Percentiles rank a stretch among this genome's conserved stretches.
Conservation (phyloP, 441 rosid genomes). For the Gossypium davidsonii region DNA sequence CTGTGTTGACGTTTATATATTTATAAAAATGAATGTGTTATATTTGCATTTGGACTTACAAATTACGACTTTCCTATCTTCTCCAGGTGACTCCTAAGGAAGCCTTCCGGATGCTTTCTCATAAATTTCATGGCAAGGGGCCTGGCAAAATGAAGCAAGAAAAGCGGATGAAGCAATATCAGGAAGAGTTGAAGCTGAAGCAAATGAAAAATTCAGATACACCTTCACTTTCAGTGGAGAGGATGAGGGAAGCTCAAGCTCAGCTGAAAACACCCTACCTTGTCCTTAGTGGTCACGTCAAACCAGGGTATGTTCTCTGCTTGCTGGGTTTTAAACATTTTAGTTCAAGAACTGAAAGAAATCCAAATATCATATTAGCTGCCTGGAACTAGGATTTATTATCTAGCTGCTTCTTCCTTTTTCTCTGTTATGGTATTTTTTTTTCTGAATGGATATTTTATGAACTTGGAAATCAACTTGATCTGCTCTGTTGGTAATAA, state of each 20-base stretch:
- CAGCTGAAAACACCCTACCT: constrained; percentile 87
- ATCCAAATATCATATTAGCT: background rate
- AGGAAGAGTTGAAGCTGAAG: constrained; percentile 81
- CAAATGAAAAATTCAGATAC: constrained; percentile 96
- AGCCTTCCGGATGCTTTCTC: constrained; percentile 78
- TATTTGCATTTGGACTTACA: background rate
- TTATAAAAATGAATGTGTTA: background rate
- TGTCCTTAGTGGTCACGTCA: constrained; percentile 93
- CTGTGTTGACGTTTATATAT: background rate
- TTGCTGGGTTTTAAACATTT: constrained; percentile 6
- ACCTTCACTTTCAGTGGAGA: constrained; percentile 76
- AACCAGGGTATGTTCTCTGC: constrained; percentile 61
- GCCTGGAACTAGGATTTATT: background rate
- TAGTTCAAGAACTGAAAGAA: background rate
- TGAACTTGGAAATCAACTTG: constrained; percentile 19
- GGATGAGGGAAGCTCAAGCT: constrained; percentile 97
- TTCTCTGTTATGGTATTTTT: background rate
- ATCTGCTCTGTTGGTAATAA: background rate
- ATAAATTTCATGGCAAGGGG: constrained; percentile 94
- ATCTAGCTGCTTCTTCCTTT: background rate
- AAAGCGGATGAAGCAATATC: constrained; percentile 84
- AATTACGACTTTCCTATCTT: constrained; percentile 11
- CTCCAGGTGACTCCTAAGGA: constrained; percentile 90
- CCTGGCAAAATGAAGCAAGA: constrained; percentile 99
- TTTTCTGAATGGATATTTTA: constrained; percentile 20